Evolutionary conservation across 306 rosid genomes (phyloP), one percentile per base, ranked within the genome.

Genomic region (Vigna mungo): DNA sequence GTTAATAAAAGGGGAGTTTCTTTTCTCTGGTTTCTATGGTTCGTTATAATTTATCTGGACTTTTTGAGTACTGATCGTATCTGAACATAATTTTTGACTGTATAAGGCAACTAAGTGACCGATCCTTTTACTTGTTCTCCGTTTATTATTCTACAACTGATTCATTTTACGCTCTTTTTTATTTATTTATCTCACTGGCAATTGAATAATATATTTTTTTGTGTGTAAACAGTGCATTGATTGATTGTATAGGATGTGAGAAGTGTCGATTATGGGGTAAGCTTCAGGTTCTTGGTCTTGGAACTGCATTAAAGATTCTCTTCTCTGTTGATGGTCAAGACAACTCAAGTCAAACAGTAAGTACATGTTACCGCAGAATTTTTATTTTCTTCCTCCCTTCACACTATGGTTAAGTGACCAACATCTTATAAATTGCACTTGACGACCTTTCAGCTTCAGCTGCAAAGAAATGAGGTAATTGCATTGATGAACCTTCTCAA

Each of bases 181-280:
- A 25, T 52, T 46, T 30, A 68, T 63, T 63, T 54, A 34, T 71
- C 83, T 77, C 51, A 14, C 36, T 47, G 62, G 52, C 49, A 54
- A 49, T 76, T 74, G 51, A 65, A 17, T 71, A 10, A 9, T 30
- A 30, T 30, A 60, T 14, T 48, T 14, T 48, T 73, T 25, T 21
- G 41, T 76, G 46, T 64, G 80, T 69, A 76, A 78, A 82, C 92
- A 95, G 99, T 67, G 89, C 97, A 51, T 68, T 92, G 86, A 95
- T 95, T 98, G 99, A 95, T 77, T 95, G 99, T 78, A 89, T 95
- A 25, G 97, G 99, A 76, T 95, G 99, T n/a, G 99, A 95, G 90
- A 95, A 95, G 82, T 95, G 99, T 80, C 89, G 99, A 23, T 86
- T 95, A 54, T 95, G 99, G 99, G 99, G 99, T 68, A 95, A 95